These are phyloP conservation scores for Coprinopsis sp. DNA, from an alignment of 768 basidiomycete genomes.

Conservation along the genomic window DNA sequence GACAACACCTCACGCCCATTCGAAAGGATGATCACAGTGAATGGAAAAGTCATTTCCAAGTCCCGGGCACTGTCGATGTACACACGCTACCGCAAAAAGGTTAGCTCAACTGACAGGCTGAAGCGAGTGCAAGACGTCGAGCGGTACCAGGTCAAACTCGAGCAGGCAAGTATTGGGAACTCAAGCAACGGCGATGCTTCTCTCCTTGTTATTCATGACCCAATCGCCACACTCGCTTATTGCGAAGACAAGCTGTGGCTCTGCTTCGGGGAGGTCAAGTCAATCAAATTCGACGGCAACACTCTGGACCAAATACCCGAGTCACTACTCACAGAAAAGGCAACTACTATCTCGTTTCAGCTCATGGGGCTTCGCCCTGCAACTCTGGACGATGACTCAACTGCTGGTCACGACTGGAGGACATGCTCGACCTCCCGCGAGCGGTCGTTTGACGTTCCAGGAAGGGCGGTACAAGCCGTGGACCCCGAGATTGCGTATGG, in stretches of 20 bases:
- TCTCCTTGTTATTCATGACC: constrained; percentile 12
- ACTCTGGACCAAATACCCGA: constrained; percentile 9
- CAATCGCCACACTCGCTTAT: constrained; percentile 13
- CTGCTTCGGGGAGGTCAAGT: constrained; percentile 16
- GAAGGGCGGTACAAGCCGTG: constrained; percentile 13
- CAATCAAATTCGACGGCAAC: constrained; percentile 8
- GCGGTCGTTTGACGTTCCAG: constrained; percentile 14
- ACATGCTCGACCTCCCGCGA: constrained; percentile 9
- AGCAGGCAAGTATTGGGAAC: background rate
- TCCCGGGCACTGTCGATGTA: background rate
- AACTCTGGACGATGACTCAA: constrained; percentile 18
- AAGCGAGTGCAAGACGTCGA: constrained; percentile 1
- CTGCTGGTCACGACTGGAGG: constrained; percentile 16
- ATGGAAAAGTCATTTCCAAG: background rate
- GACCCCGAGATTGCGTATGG: constrained; percentile 4
- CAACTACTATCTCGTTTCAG: constrained; percentile 14
- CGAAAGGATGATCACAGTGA: background rate
- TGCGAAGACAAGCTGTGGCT: constrained; percentile 14
- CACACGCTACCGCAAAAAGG: background rate
- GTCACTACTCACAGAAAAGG: constrained; percentile 12
- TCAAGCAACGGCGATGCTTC: background rate
- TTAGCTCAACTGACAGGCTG: background rate
- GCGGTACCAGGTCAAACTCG: background rate
- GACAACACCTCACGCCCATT: background rate
- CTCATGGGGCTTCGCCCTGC: constrained; percentile 14